Base-by-base conservation (phyloP, 1,284 basidiomycete genomes). In the Ustilago lituana region DNA sequence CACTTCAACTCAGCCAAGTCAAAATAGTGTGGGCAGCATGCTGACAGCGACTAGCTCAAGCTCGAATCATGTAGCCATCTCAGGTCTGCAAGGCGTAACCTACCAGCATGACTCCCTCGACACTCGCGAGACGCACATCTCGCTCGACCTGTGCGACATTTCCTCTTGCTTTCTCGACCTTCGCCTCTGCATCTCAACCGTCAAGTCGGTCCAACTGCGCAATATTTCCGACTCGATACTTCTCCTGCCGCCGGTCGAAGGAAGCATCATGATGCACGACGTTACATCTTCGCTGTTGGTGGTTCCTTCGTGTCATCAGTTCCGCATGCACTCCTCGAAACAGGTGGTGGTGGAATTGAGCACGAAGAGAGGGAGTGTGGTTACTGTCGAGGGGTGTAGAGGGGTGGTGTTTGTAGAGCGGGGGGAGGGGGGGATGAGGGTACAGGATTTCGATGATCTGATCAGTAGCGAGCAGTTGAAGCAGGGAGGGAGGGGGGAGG, bases 401-500 rank as follows among this genome's bases (percentile, higher is more conserved):
- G 9, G n/a, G 5, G 35, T 71, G 10, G 22, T 4, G 20, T 65
- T 71, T 23, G 27, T 62, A 1, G 37, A 46, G 5, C 22, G 8
- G 4, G n/a, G 29, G 10, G 14, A 3, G n/a, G 36, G 46, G 2
- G n/a, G 20, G 38, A 4, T 63, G 27, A 58, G 33, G 32, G 60
- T 71, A n/a, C 67, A 71, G 27, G 67, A 71, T 22, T 71, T 71
- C 35, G 67, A 71, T 20, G 52, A 67, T 37, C 24, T 67, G 32
- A 53, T 67, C 45, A 57, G 49, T 26, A 67, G 58, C 53, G 44
- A 44, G 19, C 58, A 53, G 31, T 43, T 67, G 19, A 49, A 35
- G 46, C 45, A 32, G 1, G 11, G 9, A 10, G 29, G 15, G 9
- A 29, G n/a, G 20, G n/a, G n/a, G 7, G n/a, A 29, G 29, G 4